Evolutionary conservation across 257 asterid genomes (phyloP).

Genomic region (Capsicum pubescens): DNA sequence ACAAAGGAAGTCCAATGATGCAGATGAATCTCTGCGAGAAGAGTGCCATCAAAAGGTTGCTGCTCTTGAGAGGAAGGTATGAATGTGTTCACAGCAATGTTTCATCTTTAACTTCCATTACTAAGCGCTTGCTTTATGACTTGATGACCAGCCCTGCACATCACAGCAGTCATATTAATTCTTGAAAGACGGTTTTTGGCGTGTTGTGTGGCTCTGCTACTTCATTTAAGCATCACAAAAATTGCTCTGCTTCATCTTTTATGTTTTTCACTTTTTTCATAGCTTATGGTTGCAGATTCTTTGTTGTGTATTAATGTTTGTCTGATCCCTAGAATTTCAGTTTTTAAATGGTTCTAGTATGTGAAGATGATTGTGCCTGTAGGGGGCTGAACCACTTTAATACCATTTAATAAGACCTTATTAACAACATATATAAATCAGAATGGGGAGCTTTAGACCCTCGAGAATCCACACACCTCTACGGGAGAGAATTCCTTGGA

Average conservation of each 20-base stretch:
- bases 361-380: conserved; percentile 6
- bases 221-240: conserved; percentile 1
- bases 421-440: neutral
- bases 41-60: conserved; percentile 92
- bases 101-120: neutral
- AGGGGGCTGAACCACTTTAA: neutral
- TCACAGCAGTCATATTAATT: conserved; percentile 6
- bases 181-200: neutral
- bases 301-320: neutral
- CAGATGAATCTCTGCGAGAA: conserved; percentile 91
- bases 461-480: neutral
- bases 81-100: neutral
- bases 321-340: too few species aligned
- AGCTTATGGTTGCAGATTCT: neutral
- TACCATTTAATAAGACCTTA: neutral
- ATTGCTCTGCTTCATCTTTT: conserved; percentile 18
- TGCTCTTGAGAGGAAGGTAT: conserved; percentile 95
- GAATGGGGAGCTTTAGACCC: neutral
- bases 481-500: neutral
- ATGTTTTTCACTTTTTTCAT: neutral
- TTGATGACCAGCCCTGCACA: neutral
- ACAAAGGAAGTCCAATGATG: conserved; percentile 83
- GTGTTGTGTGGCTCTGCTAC: neutral
- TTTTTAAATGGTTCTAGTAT: neutral
- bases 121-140: conserved; percentile 1